Conservation (phyloP, 2,329 filamentous ascomycete species). For the Aspergillus tamarii region DNA sequence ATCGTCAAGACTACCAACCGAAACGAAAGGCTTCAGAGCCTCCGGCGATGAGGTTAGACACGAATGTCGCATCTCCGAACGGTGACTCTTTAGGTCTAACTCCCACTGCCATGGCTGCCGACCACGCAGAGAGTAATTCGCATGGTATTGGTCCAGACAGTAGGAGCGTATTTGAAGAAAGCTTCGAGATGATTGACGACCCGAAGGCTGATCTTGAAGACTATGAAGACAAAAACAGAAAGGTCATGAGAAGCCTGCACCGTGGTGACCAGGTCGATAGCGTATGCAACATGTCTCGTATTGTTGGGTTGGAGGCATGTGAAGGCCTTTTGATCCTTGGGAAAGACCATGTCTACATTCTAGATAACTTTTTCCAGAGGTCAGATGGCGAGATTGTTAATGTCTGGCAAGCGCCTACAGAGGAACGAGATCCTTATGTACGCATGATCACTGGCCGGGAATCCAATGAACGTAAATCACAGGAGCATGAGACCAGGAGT, state of each 20-base stretch:
- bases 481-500: conserved; percentile 80
- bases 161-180: conserved; percentile 69
- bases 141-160: conserved; percentile 40
- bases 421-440: conserved; percentile 93
- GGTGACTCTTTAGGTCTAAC: conserved; percentile 47
- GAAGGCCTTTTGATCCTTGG: conserved; percentile 93
- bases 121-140: conserved; percentile 35
- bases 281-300: conserved; percentile 92
- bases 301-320: conserved; percentile 88
- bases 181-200: conserved; percentile 94
- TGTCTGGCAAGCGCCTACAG: conserved; percentile 86
- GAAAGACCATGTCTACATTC: conserved; percentile 87
- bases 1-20: conserved; percentile 77
- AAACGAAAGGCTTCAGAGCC: conserved; percentile 72
- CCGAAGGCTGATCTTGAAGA: conserved; percentile 82
- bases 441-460: conserved; percentile 86
- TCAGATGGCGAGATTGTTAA: conserved; percentile 96
- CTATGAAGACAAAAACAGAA: conserved; percentile 97
- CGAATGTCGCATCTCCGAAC: conserved; percentile 42
- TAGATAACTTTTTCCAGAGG: conserved; percentile 95
- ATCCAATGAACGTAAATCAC: conserved; percentile 59
- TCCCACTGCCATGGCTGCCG: conserved; percentile 36
- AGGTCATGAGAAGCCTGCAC: conserved; percentile 92
- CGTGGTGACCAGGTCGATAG: conserved; percentile 89
- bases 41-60: conserved; percentile 50